phyloP scores from a whole-genome alignment of 192 early-diverging fungal genomes.

The Diversispora epigaea region DNA sequence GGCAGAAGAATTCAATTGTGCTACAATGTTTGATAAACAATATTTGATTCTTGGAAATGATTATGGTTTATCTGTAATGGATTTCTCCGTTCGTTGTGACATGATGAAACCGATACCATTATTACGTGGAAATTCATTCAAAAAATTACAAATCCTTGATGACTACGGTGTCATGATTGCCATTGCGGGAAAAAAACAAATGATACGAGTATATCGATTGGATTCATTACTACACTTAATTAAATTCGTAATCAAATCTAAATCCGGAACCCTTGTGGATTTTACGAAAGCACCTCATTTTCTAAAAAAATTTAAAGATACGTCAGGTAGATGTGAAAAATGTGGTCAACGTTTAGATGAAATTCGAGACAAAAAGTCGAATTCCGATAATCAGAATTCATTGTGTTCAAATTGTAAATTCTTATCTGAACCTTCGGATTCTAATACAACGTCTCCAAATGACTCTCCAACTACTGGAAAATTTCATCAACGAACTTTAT shows the following conservation, averaged over 20 bases:
- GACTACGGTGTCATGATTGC: constrained; percentile 12
- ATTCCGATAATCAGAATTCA: background rate
- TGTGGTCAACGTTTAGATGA: constrained; percentile 7
- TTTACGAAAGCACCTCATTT: constrained; percentile 2
- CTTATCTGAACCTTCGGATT: background rate
- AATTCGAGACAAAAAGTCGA: background rate
- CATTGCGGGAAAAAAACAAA: constrained; percentile 20
- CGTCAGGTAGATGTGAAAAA: background rate
- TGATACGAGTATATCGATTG: constrained; percentile 3
- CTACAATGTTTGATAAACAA: constrained; percentile 24
- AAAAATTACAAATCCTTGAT: constrained; percentile 9
- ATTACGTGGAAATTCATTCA: constrained; percentile 19
- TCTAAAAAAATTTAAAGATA: constrained; percentile 20
- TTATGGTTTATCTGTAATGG: constrained; percentile 9
- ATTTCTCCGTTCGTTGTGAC: constrained; percentile 15
- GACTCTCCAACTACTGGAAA: background rate
- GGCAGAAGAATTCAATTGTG: background rate
- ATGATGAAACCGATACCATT: constrained; percentile 23
- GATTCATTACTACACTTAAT: constrained; percentile 21
- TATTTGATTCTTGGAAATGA: constrained; percentile 24
- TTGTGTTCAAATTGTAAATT: background rate
- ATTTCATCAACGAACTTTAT: constrained; percentile 1
- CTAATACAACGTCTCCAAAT: background rate
- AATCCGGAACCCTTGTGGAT: background rate
- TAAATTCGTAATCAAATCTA: background rate